Evolutionary conservation across 805 yeast species (phyloP), one percentile per base, ranked within the genome.

Genomic region (Candida easanensis): DNA sequence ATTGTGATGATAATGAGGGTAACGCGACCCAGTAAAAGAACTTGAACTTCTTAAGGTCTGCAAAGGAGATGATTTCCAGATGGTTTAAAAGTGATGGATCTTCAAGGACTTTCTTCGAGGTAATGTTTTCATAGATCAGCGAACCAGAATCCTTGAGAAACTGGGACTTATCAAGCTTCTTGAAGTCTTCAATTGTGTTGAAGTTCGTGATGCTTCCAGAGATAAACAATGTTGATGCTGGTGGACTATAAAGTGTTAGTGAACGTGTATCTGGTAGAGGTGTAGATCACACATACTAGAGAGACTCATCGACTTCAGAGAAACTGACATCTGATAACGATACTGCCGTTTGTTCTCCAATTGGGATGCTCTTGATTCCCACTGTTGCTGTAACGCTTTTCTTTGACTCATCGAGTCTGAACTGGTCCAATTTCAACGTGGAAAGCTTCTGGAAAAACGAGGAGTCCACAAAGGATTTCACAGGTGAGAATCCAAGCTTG

Each of bases 1-100:
- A 84, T 11, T 66, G 67, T 8, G 79, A 64, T 31, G 70, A 70
- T 26, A 88, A 61, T 1, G 77, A 65, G 0, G 99, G 97, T 49
- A 79, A 80, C 14, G 88, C 84, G 50, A 87, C 75, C 99, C 99
- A 95, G 64, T 93, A 90, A 57, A 77, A 84, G 58, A 84, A 91
- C 56, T 76, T 81, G 68, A 85, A 90, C 64, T 85, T 88, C 62
- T 93, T 93, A 59, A 93, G 73, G 62, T 93, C 99, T 1, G 95
- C 84, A 65, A 82, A 93, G 33, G 89, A 73, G 22, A 90, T 66
- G 1, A 86, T 52, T 4, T 66, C 63, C 50, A 83, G 80, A 8
- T 59, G 52, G 13, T 67, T 54, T 22, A 81, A 59, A 5, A 63
- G 20, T 0, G 68, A 54, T 0, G 83, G 80, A 38, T 72, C 58